phyloP scores from a whole-genome alignment of 495 filamentous ascomycete genomes.

The Aspergillus nidulans region DNA sequence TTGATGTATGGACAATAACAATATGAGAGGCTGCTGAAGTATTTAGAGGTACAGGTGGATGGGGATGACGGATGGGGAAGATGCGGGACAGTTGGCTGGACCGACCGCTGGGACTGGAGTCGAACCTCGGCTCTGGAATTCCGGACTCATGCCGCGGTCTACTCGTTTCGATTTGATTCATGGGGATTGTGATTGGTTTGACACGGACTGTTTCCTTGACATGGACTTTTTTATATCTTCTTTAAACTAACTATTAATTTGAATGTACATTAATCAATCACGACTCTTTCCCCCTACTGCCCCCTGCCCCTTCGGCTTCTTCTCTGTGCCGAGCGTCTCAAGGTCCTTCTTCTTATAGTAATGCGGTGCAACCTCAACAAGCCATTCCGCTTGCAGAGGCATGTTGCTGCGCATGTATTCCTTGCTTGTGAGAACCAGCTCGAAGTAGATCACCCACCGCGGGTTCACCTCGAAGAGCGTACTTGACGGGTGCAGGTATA shows the following conservation, averaged over 20 bases:
- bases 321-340: slow-evolving; percentile 71
- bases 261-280: slow-evolving; percentile 7
- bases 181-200: slow-evolving; percentile 13
- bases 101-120: neutral
- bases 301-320: slow-evolving; percentile 70
- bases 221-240: neutral
- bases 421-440: slow-evolving; percentile 87
- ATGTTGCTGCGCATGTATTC: slow-evolving; percentile 90
- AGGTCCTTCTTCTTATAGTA: slow-evolving; percentile 92
- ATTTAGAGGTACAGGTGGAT: neutral
- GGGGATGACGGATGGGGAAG: neutral
- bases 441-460: slow-evolving; percentile 87
- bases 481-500: slow-evolving; percentile 83
- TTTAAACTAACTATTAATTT: neutral
- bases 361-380: slow-evolving; percentile 90
- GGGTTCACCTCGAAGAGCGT: slow-evolving; percentile 79
- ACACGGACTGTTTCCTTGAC: neutral
- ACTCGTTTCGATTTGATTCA: slow-evolving; percentile 9
- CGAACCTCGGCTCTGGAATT: slow-evolving; percentile 9
- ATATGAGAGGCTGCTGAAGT: neutral
- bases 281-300: slow-evolving; percentile 47
- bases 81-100: neutral
- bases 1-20: neutral
- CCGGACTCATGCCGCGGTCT: slow-evolving; percentile 13
- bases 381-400: slow-evolving; percentile 79